phyloP scores from a whole-genome alignment of 441 rosid species.

The Brassica balearica region DNA sequence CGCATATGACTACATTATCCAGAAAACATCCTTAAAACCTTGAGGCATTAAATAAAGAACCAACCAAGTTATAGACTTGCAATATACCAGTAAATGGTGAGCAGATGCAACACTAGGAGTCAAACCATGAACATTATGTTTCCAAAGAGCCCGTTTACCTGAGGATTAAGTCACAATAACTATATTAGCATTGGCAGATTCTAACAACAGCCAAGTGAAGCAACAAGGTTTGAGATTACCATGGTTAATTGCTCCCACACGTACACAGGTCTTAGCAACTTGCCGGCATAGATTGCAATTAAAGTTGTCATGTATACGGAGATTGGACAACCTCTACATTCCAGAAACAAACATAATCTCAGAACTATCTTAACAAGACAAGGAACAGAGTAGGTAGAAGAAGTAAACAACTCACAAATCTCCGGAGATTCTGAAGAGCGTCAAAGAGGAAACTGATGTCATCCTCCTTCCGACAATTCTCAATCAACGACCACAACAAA shows the following conservation, averaged over 20 bases:
- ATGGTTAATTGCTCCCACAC: conserved; percentile 67
- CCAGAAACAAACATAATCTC: conserved; percentile 29
- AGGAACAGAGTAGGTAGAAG: background rate
- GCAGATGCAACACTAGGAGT: conserved; percentile 82
- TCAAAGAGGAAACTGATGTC: conserved; percentile 75
- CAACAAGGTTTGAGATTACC: conserved; percentile 48
- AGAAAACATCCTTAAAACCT: conserved; percentile 30
- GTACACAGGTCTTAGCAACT: conserved; percentile 75
- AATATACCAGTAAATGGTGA: conserved; percentile 76
- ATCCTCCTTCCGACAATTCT: conserved; percentile 60
- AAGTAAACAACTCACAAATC: conserved; percentile 70
- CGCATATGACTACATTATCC: conserved; percentile 64
- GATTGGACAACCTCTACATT: conserved; percentile 79
- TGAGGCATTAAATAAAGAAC: background rate
- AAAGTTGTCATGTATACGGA: conserved; percentile 74
- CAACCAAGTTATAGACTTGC: background rate
- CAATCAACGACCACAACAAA: conserved; percentile 86
- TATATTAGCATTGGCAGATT: background rate
- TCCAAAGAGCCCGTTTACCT: conserved; percentile 80
- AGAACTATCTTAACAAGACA: background rate
- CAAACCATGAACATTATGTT: conserved; percentile 82
- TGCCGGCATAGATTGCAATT: conserved; percentile 78
- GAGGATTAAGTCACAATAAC: conserved; percentile 19
- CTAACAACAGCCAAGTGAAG: background rate
- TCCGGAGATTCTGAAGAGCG: conserved; percentile 65